Percentiles rank a stretch among this genome's conserved stretches.
These are phyloP conservation scores for Fusarium agapanthi DNA, from an alignment of 2,329 filamentous ascomycete species.

Conservation along the genomic window DNA sequence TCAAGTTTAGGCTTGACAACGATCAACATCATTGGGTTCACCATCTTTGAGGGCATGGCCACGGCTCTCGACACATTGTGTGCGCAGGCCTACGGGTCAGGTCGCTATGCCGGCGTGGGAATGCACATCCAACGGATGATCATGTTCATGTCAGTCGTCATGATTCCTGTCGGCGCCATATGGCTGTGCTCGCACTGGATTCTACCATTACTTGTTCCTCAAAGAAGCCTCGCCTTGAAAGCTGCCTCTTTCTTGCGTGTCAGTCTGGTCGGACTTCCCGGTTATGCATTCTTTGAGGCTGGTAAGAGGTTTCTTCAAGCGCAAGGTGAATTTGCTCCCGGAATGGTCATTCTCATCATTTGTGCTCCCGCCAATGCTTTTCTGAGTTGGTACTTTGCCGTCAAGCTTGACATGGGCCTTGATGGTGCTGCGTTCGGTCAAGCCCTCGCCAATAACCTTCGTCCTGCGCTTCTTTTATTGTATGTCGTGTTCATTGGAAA, in stretches of 20 bases:
- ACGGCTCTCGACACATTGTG: slow-evolving; percentile 43
- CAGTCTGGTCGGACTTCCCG: slow-evolving; percentile 59
- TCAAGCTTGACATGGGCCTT: slow-evolving; percentile 55
- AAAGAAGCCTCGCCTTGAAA: slow-evolving; percentile 56
- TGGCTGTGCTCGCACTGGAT: slow-evolving; percentile 61
- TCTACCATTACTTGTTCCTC: slow-evolving; percentile 56
- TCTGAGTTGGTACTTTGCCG: slow-evolving; percentile 59
- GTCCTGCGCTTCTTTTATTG: slow-evolving; percentile 56
- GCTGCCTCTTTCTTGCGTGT: slow-evolving; percentile 60
- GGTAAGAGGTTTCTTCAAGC: slow-evolving; percentile 65
- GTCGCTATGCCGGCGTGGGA: slow-evolving; percentile 57
- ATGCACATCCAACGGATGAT: slow-evolving; percentile 64
- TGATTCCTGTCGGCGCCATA: slow-evolving; percentile 58
- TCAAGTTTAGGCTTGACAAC: slow-evolving; percentile 62
- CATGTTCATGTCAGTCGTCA: slow-evolving; percentile 56
- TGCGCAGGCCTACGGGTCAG: slow-evolving; percentile 46
- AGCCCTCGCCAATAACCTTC: slow-evolving; percentile 58
- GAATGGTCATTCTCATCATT: slow-evolving; percentile 57
- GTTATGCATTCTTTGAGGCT: slow-evolving; percentile 63
- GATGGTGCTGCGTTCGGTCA: slow-evolving; percentile 61
- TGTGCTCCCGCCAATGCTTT: slow-evolving; percentile 58
- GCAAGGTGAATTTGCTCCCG: slow-evolving; percentile 62
- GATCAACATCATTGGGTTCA: slow-evolving; percentile 63
- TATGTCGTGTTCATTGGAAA: slow-evolving; percentile 56
- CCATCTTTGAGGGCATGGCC: slow-evolving; percentile 48